Evolutionary conservation across 1,139 yeast species (phyloP), one percentile per base, ranked within the genome.

Genomic region (Wickerhamomyces sp.): DNA sequence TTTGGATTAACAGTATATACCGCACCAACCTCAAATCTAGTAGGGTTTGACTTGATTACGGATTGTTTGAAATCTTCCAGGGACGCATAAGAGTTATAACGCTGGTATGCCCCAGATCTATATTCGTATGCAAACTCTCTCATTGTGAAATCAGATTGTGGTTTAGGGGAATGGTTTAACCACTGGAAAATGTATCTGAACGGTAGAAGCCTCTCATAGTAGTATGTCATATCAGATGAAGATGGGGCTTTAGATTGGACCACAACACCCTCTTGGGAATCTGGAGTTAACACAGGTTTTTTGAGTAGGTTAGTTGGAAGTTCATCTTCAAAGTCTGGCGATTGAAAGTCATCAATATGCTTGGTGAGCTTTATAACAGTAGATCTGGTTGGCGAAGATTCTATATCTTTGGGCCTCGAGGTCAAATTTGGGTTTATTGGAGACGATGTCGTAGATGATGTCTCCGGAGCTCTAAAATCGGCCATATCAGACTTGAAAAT

Each of bases 21-120:
- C 0, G 98, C 96, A 24, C 99, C 99, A 35, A 94, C 74, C 64
- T 92, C 99, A 58, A 92, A 94, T 62, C 99, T 81, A 32, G 86
- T 78, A 0, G 99, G 99, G 46, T 81, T 80, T 20, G 88, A 74
- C 34, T 68, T 71, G 19, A 82, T 68, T 3, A 90, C 92, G 9
- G 86, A 78, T 26, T 74, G 68, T 55, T 84, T 86, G 63, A 92
- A 88, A 35, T 87, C 96, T 25, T 79, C 86, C 17, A 70, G 71
- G 3, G 74, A 65, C 1, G 68, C 64, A 54, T 74, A 92, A 1
- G 97, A 85, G 54, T 83, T 85, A 65, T 90, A 92, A 53, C 99
- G 83, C 51, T 87, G 83, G 59, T 92, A 92, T 0, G 89, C 92
- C 3, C 92, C 94, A 28, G 85, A 78, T 49, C 85, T 72, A 55